A percentile compares a stretch with the other conserved stretches of the same genome.
Conservation (phyloP, 257 asterid genomes). For the Cordia subcordata region DNA sequence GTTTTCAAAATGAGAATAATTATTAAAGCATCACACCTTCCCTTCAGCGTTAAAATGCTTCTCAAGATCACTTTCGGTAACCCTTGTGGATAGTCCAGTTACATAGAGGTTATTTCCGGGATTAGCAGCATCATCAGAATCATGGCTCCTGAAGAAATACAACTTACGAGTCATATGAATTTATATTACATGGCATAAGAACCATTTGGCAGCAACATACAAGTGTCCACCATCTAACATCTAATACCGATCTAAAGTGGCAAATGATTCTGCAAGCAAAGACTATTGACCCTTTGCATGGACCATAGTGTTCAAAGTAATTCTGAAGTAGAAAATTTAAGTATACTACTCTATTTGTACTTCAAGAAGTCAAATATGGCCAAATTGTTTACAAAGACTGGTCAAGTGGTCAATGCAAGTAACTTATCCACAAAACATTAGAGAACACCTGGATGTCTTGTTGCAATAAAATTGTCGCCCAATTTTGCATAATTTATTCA, state of each 20-base stretch:
- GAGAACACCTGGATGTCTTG: background rate
- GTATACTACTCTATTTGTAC: no score
- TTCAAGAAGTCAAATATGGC: no score
- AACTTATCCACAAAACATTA: no score
- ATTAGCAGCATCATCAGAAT: conserved; percentile 20
- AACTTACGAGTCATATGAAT: conserved; percentile 3
- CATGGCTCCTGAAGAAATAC: conserved; percentile 23
- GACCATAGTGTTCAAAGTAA: background rate
- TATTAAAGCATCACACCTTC: conserved; percentile 18
- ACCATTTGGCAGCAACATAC: background rate
- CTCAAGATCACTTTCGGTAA: conserved; percentile 33
- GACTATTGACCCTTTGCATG: no score
- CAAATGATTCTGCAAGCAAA: background rate
- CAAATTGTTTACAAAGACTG: no score
- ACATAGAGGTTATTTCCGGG: conserved; percentile 43
- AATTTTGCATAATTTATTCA: background rate
- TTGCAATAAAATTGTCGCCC: no score
- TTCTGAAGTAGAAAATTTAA: background rate
- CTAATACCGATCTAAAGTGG: background rate
- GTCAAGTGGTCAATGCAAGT: no score
- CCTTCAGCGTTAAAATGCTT: conserved; percentile 32
- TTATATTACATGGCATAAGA: background rate
- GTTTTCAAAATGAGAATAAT: no score
- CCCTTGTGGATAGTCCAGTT: conserved; percentile 40
- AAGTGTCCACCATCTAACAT: background rate